Percentiles rank a stretch among this genome's conserved stretches.
These are phyloP conservation scores for Durotheca rogersii DNA, from an alignment of 495 filamentous ascomycete species.

Conservation along the genomic window DNA sequence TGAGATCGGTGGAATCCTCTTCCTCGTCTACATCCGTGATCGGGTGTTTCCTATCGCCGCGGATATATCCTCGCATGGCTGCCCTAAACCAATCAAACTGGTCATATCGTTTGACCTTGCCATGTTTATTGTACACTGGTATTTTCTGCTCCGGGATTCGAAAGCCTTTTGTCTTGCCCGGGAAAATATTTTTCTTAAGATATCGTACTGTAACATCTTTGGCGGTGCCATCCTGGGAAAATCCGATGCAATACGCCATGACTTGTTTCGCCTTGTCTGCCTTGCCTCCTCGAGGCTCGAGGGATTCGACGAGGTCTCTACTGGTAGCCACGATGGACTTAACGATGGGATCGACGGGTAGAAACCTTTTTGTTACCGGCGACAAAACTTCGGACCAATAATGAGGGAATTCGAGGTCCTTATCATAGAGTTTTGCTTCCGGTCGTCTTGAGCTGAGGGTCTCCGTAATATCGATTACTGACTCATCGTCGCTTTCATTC, in stretches of 20 bases:
- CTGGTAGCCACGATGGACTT: slow-evolving; percentile 65
- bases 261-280: slow-evolving; percentile 85
- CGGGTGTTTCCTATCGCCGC: slow-evolving; percentile 52
- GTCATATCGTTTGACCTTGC: slow-evolving; percentile 68
- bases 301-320: slow-evolving; percentile 67
- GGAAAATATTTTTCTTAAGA: slow-evolving; percentile 77
- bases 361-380: slow-evolving; percentile 71
- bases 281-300: slow-evolving; percentile 79
- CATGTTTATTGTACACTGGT: slow-evolving; percentile 68
- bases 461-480: slow-evolving; percentile 39
- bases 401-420: slow-evolving; percentile 74
- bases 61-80: slow-evolving; percentile 70
- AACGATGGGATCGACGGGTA: slow-evolving; percentile 75
- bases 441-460: slow-evolving; percentile 23
- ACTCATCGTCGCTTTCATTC: slow-evolving; percentile 44
- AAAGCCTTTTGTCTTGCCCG: slow-evolving; percentile 87
- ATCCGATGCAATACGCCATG: slow-evolving; percentile 87
- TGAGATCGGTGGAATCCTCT: slow-evolving; percentile 75
- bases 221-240: slow-evolving; percentile 80
- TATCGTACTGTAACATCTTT: slow-evolving; percentile 96
- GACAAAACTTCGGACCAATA: slow-evolving; percentile 95
- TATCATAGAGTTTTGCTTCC: slow-evolving; percentile 53
- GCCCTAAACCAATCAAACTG: slow-evolving; percentile 85
- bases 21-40: slow-evolving; percentile 69
- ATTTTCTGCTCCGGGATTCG: slow-evolving; percentile 75